Conservation (phyloP, 305 asterid species). For the Withania somnifera region DNA sequence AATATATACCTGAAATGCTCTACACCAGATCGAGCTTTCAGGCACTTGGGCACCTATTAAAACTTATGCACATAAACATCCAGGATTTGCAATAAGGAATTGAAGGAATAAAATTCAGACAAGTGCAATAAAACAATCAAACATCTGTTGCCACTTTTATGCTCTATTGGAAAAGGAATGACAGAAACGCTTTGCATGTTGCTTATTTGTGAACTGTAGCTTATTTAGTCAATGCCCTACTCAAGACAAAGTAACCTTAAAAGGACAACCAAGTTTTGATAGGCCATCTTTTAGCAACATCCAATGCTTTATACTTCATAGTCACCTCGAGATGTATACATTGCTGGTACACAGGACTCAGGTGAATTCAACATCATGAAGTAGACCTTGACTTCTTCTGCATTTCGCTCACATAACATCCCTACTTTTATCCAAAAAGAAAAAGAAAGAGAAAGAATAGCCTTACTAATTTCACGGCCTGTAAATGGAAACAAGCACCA, state of each 20-base stretch:
- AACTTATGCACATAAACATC: conserved; percentile 10
- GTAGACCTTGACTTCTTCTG: background rate
- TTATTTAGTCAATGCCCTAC: background rate
- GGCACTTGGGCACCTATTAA: conserved; percentile 11
- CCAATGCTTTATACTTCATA: conserved; percentile 3
- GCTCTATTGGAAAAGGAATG: background rate
- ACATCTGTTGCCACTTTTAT: background rate
- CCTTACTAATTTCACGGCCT: background rate
- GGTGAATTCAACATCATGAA: conserved; percentile 6
- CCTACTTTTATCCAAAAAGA: background rate
- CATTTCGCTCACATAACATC: background rate
- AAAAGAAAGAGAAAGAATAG: background rate
- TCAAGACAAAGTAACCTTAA: background rate
- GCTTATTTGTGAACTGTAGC: background rate
- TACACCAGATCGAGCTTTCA: conserved; percentile 3
- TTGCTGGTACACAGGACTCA: conserved; percentile 7
- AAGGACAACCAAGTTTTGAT: background rate
- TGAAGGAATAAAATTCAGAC: background rate
- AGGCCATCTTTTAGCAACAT: conserved; percentile 7
- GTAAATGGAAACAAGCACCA: background rate
- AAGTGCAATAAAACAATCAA: background rate
- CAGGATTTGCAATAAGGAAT: background rate
- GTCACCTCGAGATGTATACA: conserved; percentile 5
- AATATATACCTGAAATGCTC: conserved; percentile 9
- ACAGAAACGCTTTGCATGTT: background rate